phyloP scores from a whole-genome alignment of 2,329 filamentous ascomycete species.

The Lachnellula cervina region DNA sequence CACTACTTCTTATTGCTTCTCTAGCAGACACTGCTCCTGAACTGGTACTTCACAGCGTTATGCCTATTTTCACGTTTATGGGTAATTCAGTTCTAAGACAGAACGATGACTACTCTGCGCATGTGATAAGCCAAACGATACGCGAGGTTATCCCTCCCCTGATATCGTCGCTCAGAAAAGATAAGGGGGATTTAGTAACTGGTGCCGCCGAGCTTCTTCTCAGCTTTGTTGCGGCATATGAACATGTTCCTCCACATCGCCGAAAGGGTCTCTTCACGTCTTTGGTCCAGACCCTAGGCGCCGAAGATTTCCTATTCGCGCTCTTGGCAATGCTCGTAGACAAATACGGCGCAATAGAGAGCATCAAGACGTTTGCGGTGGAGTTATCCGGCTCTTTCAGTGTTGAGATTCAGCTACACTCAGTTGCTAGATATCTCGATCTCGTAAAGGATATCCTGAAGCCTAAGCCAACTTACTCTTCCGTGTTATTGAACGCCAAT shows the following conservation, averaged over 20 bases:
- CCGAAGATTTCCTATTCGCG: slow-evolving; percentile 82
- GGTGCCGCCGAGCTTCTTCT: slow-evolving; percentile 86
- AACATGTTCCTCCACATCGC: slow-evolving; percentile 87
- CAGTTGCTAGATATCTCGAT: slow-evolving; percentile 71
- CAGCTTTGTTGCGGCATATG: slow-evolving; percentile 93
- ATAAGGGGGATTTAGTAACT: slow-evolving; percentile 70
- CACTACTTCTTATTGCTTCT: slow-evolving; percentile 80
- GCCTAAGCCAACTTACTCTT: slow-evolving; percentile 68
- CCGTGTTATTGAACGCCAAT: slow-evolving; percentile 61
- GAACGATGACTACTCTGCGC: slow-evolving; percentile 93
- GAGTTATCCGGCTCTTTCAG: slow-evolving; percentile 70
- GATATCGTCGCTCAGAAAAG: slow-evolving; percentile 76
- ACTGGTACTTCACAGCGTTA: slow-evolving; percentile 89
- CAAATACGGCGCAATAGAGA: slow-evolving; percentile 73
- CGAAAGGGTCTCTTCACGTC: slow-evolving; percentile 79
- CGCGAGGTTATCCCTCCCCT: slow-evolving; percentile 90
- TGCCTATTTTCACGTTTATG: slow-evolving; percentile 99
- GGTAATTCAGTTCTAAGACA: slow-evolving; percentile 85
- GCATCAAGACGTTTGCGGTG: slow-evolving; percentile 67
- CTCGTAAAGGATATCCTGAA: slow-evolving; percentile 72
- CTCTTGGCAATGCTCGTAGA: slow-evolving; percentile 87
- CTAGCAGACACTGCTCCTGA: slow-evolving; percentile 86
- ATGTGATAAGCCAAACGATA: slow-evolving; percentile 93
- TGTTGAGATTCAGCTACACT: slow-evolving; percentile 70
- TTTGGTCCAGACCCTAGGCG: slow-evolving; percentile 77